These are phyloP conservation scores for Rhododendron vialii DNA, from an alignment of 148 eudicot genomes.

Conservation along the genomic window DNA sequence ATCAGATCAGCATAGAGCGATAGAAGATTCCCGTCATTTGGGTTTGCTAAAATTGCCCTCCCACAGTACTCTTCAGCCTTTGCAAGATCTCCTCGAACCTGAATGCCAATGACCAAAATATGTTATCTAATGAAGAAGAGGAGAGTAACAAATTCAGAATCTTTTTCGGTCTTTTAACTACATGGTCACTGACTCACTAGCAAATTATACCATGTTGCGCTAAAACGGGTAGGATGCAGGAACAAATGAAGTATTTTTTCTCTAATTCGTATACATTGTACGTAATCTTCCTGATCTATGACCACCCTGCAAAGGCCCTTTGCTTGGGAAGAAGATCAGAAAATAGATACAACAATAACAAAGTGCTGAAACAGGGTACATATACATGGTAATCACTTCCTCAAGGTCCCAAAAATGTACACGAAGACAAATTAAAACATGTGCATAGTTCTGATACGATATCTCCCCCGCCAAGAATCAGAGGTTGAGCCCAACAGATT, in stretches of 20 bases:
- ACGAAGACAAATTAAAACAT: neutral
- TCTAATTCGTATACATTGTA: neutral
- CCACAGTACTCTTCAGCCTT: constrained; percentile 75
- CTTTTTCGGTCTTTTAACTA: neutral
- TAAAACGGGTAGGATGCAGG: neutral
- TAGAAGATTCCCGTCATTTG: constrained; percentile 42
- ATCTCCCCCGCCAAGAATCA: neutral
- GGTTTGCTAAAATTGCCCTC: constrained; percentile 59
- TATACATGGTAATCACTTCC: neutral
- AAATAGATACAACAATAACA: neutral
- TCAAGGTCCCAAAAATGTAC: neutral
- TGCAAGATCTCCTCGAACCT: constrained; percentile 48
- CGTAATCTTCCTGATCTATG: neutral
- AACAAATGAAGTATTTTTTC: neutral
- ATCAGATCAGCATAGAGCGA: constrained; percentile 55
- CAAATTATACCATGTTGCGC: neutral
- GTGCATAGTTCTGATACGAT: neutral
- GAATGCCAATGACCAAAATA: neutral
- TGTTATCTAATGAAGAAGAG: neutral
- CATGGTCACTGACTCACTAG: neutral
- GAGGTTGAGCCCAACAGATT: neutral
- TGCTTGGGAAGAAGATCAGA: neutral
- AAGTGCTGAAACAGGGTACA: neutral
- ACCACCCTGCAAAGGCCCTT: neutral
- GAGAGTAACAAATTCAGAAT: neutral